Conservation (phyloP, 129 eudicot genomes). For the Ambrosia artemisiifolia region DNA sequence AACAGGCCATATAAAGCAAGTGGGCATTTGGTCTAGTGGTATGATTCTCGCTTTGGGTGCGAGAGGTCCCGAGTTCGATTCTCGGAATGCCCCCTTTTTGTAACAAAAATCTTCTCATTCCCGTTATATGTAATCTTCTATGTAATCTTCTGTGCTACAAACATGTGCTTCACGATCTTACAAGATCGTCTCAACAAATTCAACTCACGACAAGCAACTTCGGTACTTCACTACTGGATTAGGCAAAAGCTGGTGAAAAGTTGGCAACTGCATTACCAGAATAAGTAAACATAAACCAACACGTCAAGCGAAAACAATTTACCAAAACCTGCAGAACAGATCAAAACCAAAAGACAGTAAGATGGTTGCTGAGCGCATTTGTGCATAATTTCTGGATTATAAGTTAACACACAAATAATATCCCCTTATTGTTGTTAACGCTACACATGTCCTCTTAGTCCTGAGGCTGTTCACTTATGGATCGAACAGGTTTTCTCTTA, state of each 20-base stretch:
- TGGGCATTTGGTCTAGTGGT: constrained; percentile 99
- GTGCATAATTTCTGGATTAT: neutral
- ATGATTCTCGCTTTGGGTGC: constrained; percentile 99
- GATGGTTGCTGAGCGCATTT: constrained; percentile 3
- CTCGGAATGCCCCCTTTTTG: constrained; percentile 99
- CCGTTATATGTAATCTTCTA: neutral
- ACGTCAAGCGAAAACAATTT: neutral
- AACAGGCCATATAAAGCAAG: neutral
- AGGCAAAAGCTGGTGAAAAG: constrained; percentile 10
- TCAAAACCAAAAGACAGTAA: neutral
- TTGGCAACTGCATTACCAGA: constrained; percentile 3
- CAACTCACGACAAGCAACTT: neutral
- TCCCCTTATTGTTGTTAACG: neutral
- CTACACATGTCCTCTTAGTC: neutral
- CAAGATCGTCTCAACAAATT: neutral
- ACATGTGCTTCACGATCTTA: neutral
- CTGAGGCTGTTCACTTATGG: neutral
- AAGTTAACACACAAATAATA: neutral
- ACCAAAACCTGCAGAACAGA: constrained; percentile 5
- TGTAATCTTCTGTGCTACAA: neutral
- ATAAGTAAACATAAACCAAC: neutral
- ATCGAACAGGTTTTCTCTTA: neutral
- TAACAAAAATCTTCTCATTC: neutral
- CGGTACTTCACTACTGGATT: neutral
- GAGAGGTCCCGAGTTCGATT: constrained; percentile 99